These are phyloP conservation scores for Globisporangium lucens DNA, from an alignment of 352 stramenopile genomes.

Conservation along the genomic window DNA sequence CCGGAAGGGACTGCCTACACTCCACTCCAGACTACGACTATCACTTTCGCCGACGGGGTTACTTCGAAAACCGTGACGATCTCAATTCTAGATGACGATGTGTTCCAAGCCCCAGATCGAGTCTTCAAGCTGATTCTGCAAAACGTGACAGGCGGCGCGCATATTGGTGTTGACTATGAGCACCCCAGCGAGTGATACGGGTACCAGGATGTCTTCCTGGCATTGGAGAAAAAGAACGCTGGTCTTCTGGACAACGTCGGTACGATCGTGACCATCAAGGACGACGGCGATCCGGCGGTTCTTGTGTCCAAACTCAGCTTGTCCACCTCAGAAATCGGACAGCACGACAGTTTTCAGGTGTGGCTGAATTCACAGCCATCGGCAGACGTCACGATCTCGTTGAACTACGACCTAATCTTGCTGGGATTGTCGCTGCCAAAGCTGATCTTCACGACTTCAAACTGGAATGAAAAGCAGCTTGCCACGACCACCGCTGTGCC, in stretches of 20 bases:
- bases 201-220: constrained; percentile 37
- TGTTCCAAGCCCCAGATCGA: constrained; percentile 58
- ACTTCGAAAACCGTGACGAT: constrained; percentile 44
- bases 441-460: constrained; percentile 40
- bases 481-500: constrained; percentile 30
- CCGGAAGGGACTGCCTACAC: constrained; percentile 41
- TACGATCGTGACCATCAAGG: constrained; percentile 63
- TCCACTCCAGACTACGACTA: constrained; percentile 33
- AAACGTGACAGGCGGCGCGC: constrained; percentile 46
- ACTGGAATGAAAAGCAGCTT: constrained; percentile 36
- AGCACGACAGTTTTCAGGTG: constrained; percentile 46
- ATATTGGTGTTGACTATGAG: constrained; percentile 61
- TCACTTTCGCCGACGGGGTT: constrained; percentile 52
- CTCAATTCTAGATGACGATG: constrained; percentile 48
- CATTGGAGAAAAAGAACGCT: constrained; percentile 31
- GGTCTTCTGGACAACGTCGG: constrained; percentile 57
- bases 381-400: constrained; percentile 32
- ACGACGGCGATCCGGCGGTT: constrained; percentile 60
- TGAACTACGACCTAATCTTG: constrained; percentile 18
- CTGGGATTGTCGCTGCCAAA: constrained; percentile 24
- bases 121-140: constrained; percentile 62
- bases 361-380: constrained; percentile 49
- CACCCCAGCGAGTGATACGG: constrained; percentile 51
- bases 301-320: constrained; percentile 63
- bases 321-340: constrained; percentile 65